Evolutionary conservation across 163 green algal genomes (phyloP).

Genomic region (Chloroidium sp.): DNA sequence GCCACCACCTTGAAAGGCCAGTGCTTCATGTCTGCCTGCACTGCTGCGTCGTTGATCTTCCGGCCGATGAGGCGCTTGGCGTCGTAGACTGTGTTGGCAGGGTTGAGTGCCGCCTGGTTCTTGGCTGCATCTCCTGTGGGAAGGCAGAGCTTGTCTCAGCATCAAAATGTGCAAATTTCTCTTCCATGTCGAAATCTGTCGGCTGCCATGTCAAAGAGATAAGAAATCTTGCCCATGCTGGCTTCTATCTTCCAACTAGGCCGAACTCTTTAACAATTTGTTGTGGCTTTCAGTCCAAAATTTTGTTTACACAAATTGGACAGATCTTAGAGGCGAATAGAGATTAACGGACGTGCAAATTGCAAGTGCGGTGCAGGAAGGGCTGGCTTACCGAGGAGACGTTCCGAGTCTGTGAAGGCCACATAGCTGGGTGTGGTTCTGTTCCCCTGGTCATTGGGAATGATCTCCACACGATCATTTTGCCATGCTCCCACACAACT

Average conservation of each 20-base stretch:
- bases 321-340: no score
- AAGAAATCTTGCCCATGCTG: background rate
- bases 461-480: slow-evolving; percentile 57
- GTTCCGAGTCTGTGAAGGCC: slow-evolving; percentile 74
- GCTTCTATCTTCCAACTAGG: background rate
- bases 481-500: slow-evolving; percentile 45
- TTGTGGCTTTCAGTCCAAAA: no score
- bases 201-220: background rate
- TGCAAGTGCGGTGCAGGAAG: background rate
- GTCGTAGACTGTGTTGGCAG: slow-evolving; percentile 80
- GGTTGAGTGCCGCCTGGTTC: slow-evolving; percentile 81
- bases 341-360: no score
- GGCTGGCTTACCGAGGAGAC: slow-evolving; percentile 84
- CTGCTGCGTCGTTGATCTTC: slow-evolving; percentile 61
- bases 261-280: no score
- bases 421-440: slow-evolving; percentile 76
- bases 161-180: background rate
- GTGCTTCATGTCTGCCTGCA: slow-evolving; percentile 65
- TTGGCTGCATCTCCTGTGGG: slow-evolving; percentile 44
- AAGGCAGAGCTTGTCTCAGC: background rate
- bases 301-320: no score
- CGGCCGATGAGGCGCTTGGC: slow-evolving; percentile 81
- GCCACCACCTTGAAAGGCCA: slow-evolving; percentile 75
- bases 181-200: background rate
- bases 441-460: slow-evolving; percentile 32